Base-by-base conservation (phyloP, 306 rosid genomes). In the Elaeagnus macrophylla region DNA sequence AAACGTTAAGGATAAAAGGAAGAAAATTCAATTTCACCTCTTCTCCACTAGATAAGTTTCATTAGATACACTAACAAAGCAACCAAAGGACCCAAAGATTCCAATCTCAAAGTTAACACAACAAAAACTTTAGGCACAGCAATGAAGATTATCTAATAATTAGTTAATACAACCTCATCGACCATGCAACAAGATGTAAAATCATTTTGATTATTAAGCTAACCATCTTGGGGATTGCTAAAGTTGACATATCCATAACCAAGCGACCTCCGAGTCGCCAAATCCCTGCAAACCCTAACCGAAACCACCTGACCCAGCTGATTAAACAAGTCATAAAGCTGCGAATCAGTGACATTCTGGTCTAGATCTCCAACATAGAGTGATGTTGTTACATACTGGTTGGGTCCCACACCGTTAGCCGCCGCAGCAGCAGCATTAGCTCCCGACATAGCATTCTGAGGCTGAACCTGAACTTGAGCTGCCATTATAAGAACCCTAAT, bases 301-400 rank as follows among this genome's bases (percentile, higher is more conserved):
- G 96, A 87, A 53, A 80, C 87, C 12, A 91, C 96, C 82, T 87
- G 96, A 32, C 96, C 96, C 73, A 88, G 68, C 72, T 87, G 96
- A 68, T 68, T 84, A 61, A 91, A 91, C 65, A 91, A 49, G 66
- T 91, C 99, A 44, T 86, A 91, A 0, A 91, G 96, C 83, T 91
- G 99, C 13, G 96, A 77, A 67, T 91, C 99, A 49, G 95, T 80
- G 12, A 91, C 80, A 52, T 35, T 91, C 2, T 45, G 65, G 59
- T 91, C 99, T 48, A 91, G 99, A 91, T 91, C 99, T 54, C 99
- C 99, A 0, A 91, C 96, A 41, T 87, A 91, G 35, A 91, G 85
- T 54, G 99, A 91, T 60, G 96, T 91, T 60, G 99, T 80, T 66
- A 62, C 93, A 39, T 78, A 83, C 87, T 79, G 94, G 69, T 82